phyloP scores from a whole-genome alignment of 768 basidiomycete species.

The Cubamyces lactineus region DNA sequence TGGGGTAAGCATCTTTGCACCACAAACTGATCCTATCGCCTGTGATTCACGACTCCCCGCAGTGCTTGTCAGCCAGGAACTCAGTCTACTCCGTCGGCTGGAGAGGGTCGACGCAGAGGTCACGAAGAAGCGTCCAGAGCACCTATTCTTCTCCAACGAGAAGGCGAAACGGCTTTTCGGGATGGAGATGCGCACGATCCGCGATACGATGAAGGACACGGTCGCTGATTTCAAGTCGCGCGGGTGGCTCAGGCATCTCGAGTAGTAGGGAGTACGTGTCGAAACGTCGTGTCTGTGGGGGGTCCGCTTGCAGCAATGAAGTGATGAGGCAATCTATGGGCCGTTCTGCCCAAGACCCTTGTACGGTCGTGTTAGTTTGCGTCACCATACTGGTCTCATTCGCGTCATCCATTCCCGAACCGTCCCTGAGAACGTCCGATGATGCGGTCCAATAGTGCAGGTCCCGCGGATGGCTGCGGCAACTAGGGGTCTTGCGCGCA shows the following conservation, averaged over 20 bases:
- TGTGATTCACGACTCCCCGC: neutral
- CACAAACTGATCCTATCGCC: neutral
- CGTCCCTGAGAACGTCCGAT: no score
- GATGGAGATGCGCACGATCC: constrained; percentile 43
- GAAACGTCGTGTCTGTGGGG: no score
- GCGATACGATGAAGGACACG: constrained; percentile 44
- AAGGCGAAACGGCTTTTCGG: constrained; percentile 48
- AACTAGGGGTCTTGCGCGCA: no score
- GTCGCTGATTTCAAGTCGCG: constrained; percentile 45
- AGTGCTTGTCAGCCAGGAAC: neutral
- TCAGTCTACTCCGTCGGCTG: neutral
- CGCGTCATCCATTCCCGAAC: no score
- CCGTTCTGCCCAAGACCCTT: no score
- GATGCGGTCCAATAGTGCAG: no score
- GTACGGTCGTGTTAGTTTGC: no score
- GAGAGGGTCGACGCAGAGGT: constrained; percentile 19
- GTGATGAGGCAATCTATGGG: no score
- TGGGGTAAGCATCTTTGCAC: neutral
- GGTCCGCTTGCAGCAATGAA: no score
- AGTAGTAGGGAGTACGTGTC: neutral
- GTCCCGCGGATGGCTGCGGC: no score
- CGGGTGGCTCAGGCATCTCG: constrained; percentile 33
- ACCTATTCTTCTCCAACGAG: constrained; percentile 2
- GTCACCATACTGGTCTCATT: no score
- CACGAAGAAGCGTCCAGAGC: constrained; percentile 26